Evolutionary conservation across 331 rosid genomes (phyloP), one percentile per base, ranked within the genome.

Genomic region (Rosa hybrid): DNA sequence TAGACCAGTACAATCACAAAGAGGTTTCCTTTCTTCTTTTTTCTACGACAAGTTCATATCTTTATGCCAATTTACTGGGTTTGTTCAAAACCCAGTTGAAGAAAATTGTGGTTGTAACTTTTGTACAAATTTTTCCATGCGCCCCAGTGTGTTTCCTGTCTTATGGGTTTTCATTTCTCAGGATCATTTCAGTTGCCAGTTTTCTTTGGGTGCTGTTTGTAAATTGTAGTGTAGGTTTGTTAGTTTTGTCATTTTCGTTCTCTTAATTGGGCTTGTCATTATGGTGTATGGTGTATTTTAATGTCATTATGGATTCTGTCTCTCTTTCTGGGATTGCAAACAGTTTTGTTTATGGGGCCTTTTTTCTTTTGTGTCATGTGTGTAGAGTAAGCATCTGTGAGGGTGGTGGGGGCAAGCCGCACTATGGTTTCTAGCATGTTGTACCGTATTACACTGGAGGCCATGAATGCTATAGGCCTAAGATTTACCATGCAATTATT

Each of bases 381-480:
- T 74, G 68, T 74, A 74, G 68, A 21, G 78, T 3, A 20, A 39
- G 68, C 51, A 74, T 74, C 78, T 74, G 78, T 74, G 68, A 74
- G 68, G 67, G 49, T 74, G 65, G 34, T 72, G 60, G 44, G 60
- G 76, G 60, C 76, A 17, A 73, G 77, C 64, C 64, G 51, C 64
- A 30, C 48, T 34, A 50, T 9, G 77, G 77, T 34, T 51, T 51
- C 49, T 4, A 34, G 77, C 77, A 18, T 51, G 13, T 73, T 73
- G 30, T 51, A 73, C 77, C 49, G 34, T 51, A 51, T 51, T 51
- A 51, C 77, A 73, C 30, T 34, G 65, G 49, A 73, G 64, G 63
- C 64, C 8, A 63, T 72, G 42, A 44, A 34, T 74, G 50, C 4
- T 53, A 54, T 20, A 74, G 4, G 68, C 65, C 38, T 20, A 39